Evolutionary conservation across 768 basidiomycete genomes (phyloP).

Genomic region (Baorangia bicolor): DNA sequence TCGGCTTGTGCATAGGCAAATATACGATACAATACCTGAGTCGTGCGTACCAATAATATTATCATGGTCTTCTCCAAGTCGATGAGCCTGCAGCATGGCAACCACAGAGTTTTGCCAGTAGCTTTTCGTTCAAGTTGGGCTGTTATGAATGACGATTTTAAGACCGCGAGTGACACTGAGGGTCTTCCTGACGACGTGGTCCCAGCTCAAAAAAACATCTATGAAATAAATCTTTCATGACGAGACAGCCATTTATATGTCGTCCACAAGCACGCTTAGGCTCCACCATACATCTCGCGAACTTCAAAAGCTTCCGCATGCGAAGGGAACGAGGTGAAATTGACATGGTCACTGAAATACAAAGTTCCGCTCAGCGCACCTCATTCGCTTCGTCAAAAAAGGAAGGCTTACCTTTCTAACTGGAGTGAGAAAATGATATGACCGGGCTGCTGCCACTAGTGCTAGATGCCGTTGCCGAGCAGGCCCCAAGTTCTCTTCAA

Average conservation of each 20-base stretch:
- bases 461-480: too few species aligned
- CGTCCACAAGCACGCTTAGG: neutral
- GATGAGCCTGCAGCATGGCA: too few species aligned
- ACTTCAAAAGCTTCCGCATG: neutral
- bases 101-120: too few species aligned
- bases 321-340: neutral
- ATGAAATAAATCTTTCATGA: neutral
- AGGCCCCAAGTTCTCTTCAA: neutral
- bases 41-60: too few species aligned
- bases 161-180: too few species aligned
- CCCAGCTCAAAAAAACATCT: neutral
- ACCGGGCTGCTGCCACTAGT: neutral
- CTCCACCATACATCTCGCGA: neutral
- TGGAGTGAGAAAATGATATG: neutral
- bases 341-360: neutral
- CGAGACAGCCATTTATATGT: neutral
- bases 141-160: too few species aligned
- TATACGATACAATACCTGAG: too few species aligned
- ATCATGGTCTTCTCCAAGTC: too few species aligned
- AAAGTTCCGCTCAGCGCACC: neutral
- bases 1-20: too few species aligned
- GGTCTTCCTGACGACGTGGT: too few species aligned
- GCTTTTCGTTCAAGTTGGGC: too few species aligned
- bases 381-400: neutral
- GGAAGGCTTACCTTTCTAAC: neutral